Percentiles rank a stretch among this genome's conserved stretches.
phyloP scores from a whole-genome alignment of 2,329 filamentous ascomycete genomes.

The Colletotrichum costaricense region DNA sequence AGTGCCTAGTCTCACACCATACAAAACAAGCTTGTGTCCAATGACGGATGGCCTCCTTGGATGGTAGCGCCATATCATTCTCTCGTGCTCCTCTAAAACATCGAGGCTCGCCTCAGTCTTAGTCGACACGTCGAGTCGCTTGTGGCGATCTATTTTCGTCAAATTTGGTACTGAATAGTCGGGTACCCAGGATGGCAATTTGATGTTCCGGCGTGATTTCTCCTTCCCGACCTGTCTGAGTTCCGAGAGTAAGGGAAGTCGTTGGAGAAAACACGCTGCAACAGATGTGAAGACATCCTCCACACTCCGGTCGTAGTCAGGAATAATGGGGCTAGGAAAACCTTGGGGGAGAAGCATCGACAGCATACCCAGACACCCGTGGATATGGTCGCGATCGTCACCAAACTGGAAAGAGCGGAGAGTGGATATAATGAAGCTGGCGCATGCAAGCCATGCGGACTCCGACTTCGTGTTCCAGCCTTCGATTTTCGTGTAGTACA shows the following conservation, averaged over 20 bases:
- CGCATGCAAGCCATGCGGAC: no score
- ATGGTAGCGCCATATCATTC: no score
- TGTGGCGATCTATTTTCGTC: no score
- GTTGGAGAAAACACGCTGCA: constrained; percentile 7
- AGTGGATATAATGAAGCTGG: not conserved
- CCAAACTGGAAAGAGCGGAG: constrained; percentile 33
- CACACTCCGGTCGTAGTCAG: constrained; percentile 21
- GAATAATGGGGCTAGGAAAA: not conserved
- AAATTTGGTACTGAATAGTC: no score
- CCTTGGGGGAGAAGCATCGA: not conserved
- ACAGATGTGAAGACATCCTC: constrained; percentile 26
- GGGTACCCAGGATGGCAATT: no score
- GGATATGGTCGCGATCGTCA: constrained; percentile 37
- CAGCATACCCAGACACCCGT: constrained; percentile 31
- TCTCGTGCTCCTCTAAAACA: no score
- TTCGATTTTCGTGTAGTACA: accelerated
- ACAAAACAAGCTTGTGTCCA: no score
- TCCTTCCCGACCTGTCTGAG: not conserved
- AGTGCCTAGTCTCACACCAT: no score
- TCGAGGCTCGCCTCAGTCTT: no score
- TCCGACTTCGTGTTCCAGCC: accelerated
- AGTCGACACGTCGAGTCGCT: no score
- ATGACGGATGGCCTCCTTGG: no score
- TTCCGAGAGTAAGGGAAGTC: constrained; percentile 7
- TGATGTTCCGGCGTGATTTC: no score